Base-by-base conservation (phyloP, 208 protist species). In the Trypanosoma platydactyli region DNA sequence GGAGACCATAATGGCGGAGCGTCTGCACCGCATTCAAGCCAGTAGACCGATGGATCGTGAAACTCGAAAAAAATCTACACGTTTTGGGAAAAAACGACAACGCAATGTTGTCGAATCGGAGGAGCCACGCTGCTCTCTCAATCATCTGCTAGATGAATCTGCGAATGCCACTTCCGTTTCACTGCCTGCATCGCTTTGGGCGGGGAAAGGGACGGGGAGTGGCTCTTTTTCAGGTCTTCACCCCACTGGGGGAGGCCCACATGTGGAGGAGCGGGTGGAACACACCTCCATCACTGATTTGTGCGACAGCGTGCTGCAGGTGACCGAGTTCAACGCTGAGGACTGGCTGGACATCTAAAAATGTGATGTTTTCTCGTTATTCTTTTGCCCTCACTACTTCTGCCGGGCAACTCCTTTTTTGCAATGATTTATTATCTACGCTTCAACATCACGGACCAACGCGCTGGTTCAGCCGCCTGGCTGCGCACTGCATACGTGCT, bases 311-410 rank as follows among this genome's bases (percentile, higher is more conserved):
- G 51, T 66, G 13, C 49, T 86, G 46, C 67, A 55, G 24, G 52
- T 80, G 45, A 85, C 78, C 15, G 73, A 80, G 51, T 84, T 88
- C 53, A 68, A 79, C 52, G 75, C 73, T 48, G 74, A 80, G 18
- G 83, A 85, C 40, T 84, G 82, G 82, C 59, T 84, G 22, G 33
- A 70, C 29, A 12, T 41, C 52, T 76, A 61, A 63, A n/a, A 46
- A 63, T 11, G 1, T 24, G 16, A 16, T 41, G 18, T 53, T 52
- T 18, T 29, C 6, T 0, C 53, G 57, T 76, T 7, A 41, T 16
- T 5, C 20, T 54, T 30, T 68, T 50, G 33, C 7, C 16, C 29
- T 48, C 6, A 29, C 51, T 72, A 12, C 49, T 67, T 71, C 63
- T 65, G 48, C 25, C 49, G 27, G 4, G 20, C 16, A 20, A 62